Evolutionary conservation across 2,329 filamentous ascomycete species (phyloP), one percentile per base, ranked within the genome.

Genomic region (Rhynchosporium agropyri): DNA sequence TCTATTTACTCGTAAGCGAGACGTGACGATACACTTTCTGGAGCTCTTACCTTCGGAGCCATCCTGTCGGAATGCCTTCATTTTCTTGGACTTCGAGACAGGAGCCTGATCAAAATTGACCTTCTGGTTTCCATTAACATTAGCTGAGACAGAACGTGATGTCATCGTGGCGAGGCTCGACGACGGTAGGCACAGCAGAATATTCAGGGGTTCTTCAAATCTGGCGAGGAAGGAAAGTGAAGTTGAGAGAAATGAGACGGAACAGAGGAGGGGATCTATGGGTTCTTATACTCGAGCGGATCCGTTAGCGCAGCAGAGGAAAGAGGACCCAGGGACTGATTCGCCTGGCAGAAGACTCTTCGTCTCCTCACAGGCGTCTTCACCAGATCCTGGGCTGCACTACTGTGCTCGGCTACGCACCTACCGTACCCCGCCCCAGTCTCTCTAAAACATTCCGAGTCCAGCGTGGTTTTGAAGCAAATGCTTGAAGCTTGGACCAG

Each of bases 261-360:
- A 45, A 45, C 43, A 45, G 43, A 45, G 43, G 43, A 45, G 43
- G 43, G 43, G 20, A 3, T 20, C 43, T n/a, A 3, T 45, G 9
- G 43, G 43, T 45, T 45, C 43, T 45, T 45, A 45, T 45, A 45
- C 43, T 45, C 43, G 43, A 45, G 43, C 43, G 43, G 43, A 45
- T 45, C 15, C 15, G 43, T 45, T n/a, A 4, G 15, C 20, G 43
- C 10, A 7, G 15, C 7, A n/a, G 13, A n/a, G 15, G 7, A 6
- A 20, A 20, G 43, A 7, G 3, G 15, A 20, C 20, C 13, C 3
- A n/a, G 43, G n/a, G 43, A 45, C 15, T 45, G 43, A 36, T 36
- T 36, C 33, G 9, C 33, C 33, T 36, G 15, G 43, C 26, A n/a
- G n/a, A 7, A 45, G 43, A 15, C 43, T 20, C 20, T 20, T 20